Evolutionary conservation across 2,329 filamentous ascomycete species (phyloP).

Genomic region (Diaporthe ilicicola): DNA sequence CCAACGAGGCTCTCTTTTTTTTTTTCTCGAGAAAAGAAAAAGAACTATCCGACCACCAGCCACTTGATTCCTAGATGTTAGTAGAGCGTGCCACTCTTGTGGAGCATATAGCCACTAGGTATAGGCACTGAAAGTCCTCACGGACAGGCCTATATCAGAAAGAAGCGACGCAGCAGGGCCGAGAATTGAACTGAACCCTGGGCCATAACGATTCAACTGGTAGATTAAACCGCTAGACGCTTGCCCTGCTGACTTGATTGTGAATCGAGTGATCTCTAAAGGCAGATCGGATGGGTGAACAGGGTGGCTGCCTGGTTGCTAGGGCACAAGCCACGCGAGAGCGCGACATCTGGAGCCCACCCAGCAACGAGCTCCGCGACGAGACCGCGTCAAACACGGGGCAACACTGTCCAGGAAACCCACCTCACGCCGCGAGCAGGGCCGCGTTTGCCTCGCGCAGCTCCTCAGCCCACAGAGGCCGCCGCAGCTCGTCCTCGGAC

Average conservation of each 20-base stretch:
- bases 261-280: background rate
- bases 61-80: constrained; percentile 7
- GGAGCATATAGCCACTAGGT: background rate
- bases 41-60: background rate
- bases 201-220: background rate
- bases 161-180: background rate
- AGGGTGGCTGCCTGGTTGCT: background rate
- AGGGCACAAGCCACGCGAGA: background rate
- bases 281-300: background rate
- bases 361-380: background rate
- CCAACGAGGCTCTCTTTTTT: no score
- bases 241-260: background rate
- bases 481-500: background rate
- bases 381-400: no score
- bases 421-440: no score
- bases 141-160: background rate
- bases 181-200: constrained; percentile 3
- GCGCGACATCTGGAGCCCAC: background rate
- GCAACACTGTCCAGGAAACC: fast-evolving
- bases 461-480: background rate
- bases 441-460: background rate
- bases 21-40: no score
- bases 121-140: background rate
- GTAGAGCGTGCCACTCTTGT: background rate
- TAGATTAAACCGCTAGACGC: background rate